Evolutionary conservation across 179 eudicot genomes (phyloP).

Genomic region (Camellia oleifera): DNA sequence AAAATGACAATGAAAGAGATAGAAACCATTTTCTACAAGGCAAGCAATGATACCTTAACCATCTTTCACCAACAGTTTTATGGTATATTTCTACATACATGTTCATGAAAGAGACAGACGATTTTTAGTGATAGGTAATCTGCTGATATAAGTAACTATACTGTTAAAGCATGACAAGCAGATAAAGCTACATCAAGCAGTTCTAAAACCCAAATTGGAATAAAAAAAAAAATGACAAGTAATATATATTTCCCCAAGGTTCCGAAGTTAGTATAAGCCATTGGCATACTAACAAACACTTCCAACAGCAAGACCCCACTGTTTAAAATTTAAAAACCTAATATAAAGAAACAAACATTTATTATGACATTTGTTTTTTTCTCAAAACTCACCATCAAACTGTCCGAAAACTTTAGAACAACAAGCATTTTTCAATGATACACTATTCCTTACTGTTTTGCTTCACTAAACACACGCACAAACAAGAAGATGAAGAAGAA

Average conservation of each 20-base stretch:
- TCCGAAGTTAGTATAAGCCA: background rate
- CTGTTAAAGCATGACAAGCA: background rate
- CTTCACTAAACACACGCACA: background rate
- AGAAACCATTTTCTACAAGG: background rate
- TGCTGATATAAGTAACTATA: background rate
- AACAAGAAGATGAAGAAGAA: background rate
- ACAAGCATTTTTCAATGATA: too few relatives aligned
- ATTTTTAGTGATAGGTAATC: background rate
- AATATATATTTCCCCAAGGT: background rate
- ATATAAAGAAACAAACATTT: background rate
- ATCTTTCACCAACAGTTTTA: background rate
- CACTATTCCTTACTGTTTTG: too few relatives aligned
- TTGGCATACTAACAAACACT: background rate
- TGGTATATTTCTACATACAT: background rate
- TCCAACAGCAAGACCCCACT: background rate
- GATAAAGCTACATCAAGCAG: background rate
- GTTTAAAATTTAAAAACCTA: background rate
- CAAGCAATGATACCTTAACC: background rate
- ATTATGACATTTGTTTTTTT: too few relatives aligned
- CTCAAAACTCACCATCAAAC: too few relatives aligned
- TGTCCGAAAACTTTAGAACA: too few relatives aligned
- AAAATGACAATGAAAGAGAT: background rate
- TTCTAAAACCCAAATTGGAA: background rate
- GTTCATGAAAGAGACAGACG: background rate
- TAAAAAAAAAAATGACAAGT: background rate